Conservation (phyloP, 371 early-diverging fungal species). For the Rhizopus arrhizus region DNA sequence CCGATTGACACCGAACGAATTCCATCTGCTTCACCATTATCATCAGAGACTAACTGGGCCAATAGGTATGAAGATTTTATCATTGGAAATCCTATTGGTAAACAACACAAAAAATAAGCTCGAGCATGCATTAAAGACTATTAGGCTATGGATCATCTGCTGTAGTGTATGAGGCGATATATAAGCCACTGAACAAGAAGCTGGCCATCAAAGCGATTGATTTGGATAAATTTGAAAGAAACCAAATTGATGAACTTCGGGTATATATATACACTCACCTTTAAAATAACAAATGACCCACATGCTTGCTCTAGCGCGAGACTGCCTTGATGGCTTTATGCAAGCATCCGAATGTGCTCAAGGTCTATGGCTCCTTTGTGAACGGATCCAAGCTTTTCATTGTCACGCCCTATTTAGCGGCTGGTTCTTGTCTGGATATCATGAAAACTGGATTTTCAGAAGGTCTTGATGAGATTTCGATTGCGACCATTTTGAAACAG, state of each 20-base stretch:
- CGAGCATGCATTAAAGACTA: too few species aligned
- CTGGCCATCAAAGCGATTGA: constrained; percentile 87
- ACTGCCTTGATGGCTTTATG: constrained; percentile 87
- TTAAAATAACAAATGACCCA: background rate
- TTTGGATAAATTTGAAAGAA: constrained; percentile 83
- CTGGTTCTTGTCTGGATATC: constrained; percentile 86
- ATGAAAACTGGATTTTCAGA: constrained; percentile 83
- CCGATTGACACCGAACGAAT: too few species aligned
- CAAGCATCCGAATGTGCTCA: constrained; percentile 82
- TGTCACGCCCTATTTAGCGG: constrained; percentile 80
- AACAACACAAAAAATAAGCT: too few species aligned
- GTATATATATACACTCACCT: constrained; percentile 36
- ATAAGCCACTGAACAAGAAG: constrained; percentile 63
- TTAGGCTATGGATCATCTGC: constrained; percentile 87
- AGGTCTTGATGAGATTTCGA: constrained; percentile 81
- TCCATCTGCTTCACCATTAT: too few species aligned
- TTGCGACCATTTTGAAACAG: constrained; percentile 87
- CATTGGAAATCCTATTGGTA: too few species aligned
- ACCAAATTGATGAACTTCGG: constrained; percentile 87
- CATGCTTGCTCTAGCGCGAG: constrained; percentile 61
- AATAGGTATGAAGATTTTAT: too few species aligned
- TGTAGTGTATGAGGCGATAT: constrained; percentile 74
- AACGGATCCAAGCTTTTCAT: constrained; percentile 79
- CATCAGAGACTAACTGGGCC: too few species aligned
- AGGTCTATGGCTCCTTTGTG: constrained; percentile 84